Base-by-base conservation (phyloP, 352 stramenopile genomes). In the Phytopythium helicoides region DNA sequence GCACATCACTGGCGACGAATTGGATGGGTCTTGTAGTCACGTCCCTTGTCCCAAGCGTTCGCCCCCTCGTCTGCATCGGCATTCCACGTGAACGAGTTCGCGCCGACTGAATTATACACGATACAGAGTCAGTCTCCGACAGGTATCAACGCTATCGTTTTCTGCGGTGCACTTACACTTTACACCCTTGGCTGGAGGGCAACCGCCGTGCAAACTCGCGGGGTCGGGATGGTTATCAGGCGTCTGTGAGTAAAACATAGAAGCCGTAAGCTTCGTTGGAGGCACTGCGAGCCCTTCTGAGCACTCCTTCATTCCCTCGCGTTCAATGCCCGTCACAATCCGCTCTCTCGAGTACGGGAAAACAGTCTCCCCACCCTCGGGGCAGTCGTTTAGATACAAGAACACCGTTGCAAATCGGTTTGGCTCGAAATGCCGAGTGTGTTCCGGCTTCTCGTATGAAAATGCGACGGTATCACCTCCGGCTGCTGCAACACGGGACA, bases 321-420 rank as follows among this genome's bases (percentile, higher is more conserved):
- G 76, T 49, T 79, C 56, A 52, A 88, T 88, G 41, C 60, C 60
- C 16, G 76, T 87, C 52, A 81, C 62, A 21, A 84, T 25, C 10
- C 71, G 65, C 61, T 79, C 66, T 19, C 69, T 83, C 25, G 73
- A 87, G 64, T 89, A 87, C 28, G 74, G 94, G 65, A 99, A 98
- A 16, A 98, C 83, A 4, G 94, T 98, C 69, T 98, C 84, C 16
- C 95, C 95, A 44, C 95, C 95, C 53, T 96, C 81, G 12, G 76
- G 70, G 10, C 97, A 97, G 51, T 97, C 86, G 56, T 86, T 97
- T 34, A 99, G 69, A 71, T 99, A 98, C 61, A 97, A 76, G 44
- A 98, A 97, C 11, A 98, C 75, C 14, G 94, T 98, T 7, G 87
- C 90, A 63, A 96, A 97, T 16, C 96, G 82, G 74, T 98, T 98